These are phyloP conservation scores for Eucalyptus erythrocorys DNA, from an alignment of 345 rosid genomes.

Conservation along the genomic window DNA sequence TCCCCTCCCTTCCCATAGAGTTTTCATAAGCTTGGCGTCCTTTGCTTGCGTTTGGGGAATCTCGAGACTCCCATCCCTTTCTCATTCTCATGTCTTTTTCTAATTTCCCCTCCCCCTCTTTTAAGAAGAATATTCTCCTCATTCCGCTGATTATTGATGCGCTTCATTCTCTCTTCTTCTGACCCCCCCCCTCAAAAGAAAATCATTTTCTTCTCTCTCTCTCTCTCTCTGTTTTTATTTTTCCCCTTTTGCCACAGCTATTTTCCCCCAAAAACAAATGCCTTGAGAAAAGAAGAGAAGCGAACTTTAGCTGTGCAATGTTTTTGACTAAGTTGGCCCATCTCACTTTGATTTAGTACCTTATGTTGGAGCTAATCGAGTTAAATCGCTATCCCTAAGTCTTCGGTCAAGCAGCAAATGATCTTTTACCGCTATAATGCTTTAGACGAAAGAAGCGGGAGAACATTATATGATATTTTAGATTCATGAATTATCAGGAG, in stretches of 20 bases:
- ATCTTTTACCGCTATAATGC: too few species aligned
- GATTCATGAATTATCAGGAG: too few species aligned
- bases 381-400: neutral
- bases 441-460: too few species aligned
- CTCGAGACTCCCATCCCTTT: neutral
- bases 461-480: too few species aligned
- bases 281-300: neutral
- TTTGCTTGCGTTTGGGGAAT: neutral
- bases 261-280: neutral
- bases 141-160: neutral
- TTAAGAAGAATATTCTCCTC: neutral
- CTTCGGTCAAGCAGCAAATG: too few species aligned
- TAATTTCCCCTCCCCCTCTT: neutral
- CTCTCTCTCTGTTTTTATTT: accelerated
- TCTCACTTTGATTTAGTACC: neutral
- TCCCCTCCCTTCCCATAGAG: too few species aligned
- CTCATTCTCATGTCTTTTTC: neutral
- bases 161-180: neutral
- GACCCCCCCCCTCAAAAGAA: too few species aligned
- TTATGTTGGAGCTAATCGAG: neutral
- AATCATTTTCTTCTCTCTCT: too few species aligned
- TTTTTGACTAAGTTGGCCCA: neutral
- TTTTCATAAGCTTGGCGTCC: neutral
- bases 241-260: neutral
- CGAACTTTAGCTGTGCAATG: neutral